Evolutionary conservation across 345 rosid species (phyloP).

Genomic region (Nasturtium officinale): DNA sequence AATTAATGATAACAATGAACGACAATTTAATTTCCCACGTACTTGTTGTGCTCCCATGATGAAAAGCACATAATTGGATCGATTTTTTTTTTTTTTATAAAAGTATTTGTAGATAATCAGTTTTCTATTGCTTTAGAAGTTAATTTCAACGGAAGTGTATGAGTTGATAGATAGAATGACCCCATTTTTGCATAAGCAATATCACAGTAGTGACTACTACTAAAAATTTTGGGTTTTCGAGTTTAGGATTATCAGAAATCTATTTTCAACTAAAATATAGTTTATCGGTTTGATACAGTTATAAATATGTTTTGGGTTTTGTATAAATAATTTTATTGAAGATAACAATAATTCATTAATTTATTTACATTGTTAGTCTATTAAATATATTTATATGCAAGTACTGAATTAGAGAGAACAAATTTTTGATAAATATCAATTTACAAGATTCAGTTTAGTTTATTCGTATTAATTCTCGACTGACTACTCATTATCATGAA

Average conservation of each 20-base stretch:
- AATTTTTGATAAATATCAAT: background rate
- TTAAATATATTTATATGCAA: background rate
- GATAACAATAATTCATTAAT: background rate
- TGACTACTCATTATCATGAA: background rate
- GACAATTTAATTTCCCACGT: background rate
- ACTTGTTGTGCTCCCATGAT: constrained; percentile 18
- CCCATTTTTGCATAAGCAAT: background rate
- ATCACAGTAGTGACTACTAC: background rate
- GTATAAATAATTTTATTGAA: background rate
- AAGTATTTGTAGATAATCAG: background rate
- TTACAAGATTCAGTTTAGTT: background rate
- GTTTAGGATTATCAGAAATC: background rate
- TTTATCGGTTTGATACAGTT: background rate
- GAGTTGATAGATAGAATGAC: background rate
- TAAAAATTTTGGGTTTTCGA: background rate
- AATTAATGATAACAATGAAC: background rate
- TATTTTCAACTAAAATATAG: background rate
- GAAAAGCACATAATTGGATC: constrained; percentile 2
- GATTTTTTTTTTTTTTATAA: background rate
- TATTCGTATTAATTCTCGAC: background rate
- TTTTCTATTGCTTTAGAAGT: constrained; percentile 6
- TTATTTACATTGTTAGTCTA: background rate
- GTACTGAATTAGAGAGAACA: background rate
- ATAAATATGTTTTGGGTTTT: background rate
- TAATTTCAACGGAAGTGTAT: constrained; percentile 4